Evolutionary conservation across 2,329 filamentous ascomycete genomes (phyloP).

Genomic region (Apiospora hydei): DNA sequence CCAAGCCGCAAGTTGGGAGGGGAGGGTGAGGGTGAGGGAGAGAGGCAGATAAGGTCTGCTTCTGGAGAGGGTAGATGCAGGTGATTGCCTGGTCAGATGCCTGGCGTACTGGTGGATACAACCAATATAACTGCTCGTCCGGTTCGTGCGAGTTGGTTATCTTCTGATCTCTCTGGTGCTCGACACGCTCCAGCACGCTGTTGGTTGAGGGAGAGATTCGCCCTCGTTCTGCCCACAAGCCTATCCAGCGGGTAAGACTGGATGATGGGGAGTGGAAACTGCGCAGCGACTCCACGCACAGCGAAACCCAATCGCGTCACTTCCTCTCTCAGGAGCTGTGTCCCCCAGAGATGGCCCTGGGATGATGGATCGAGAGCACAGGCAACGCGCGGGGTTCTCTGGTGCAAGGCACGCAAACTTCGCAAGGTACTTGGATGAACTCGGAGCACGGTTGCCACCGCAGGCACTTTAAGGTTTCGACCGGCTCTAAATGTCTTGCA

Average conservation of each 20-base stretch:
- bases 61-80: slow-evolving; percentile 7
- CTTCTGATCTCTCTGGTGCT: slow-evolving; percentile 8
- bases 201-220: neutral
- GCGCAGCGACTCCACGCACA: slow-evolving; percentile 16
- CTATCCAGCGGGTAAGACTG: slow-evolving; percentile 16
- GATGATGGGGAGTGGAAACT: slow-evolving; percentile 11
- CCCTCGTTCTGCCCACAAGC: slow-evolving; percentile 1
- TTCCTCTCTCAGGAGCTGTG: slow-evolving; percentile 14
- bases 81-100: neutral
- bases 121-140: slow-evolving; percentile 20
- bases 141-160: slow-evolving; percentile 5
- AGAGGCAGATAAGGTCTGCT: slow-evolving; percentile 13
- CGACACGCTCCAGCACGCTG: neutral
- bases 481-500: slow-evolving; percentile 23
- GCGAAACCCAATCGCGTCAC: slow-evolving; percentile 22
- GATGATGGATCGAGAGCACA: slow-evolving; percentile 19
- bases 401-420: slow-evolving; percentile 22
- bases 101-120: slow-evolving; percentile 14
- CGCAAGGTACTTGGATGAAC: slow-evolving; percentile 23
- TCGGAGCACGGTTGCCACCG: slow-evolving; percentile 24
- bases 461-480: slow-evolving; percentile 24
- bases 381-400: slow-evolving; percentile 20
- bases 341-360: neutral
- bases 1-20: slow-evolving; percentile 2
- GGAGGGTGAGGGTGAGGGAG: no score